Conservation (phyloP, 2,329 filamentous ascomycete species). For the Cryphonectria radicalis region DNA sequence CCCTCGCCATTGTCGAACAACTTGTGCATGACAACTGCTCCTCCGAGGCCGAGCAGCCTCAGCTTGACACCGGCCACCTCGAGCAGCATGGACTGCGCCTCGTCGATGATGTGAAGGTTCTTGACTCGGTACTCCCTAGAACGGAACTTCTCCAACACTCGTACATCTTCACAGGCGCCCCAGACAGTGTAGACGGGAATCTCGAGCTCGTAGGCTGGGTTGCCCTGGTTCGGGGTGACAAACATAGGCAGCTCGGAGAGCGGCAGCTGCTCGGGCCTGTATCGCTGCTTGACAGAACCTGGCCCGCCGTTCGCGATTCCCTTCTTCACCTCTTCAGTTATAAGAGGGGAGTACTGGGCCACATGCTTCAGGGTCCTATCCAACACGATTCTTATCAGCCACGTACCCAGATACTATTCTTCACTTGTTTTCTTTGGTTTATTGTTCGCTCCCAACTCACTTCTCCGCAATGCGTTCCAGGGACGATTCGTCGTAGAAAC, state of each 20-base stretch:
- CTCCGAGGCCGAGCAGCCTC: constrained; percentile 87
- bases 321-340: constrained; percentile 77
- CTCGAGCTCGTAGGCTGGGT: constrained; percentile 86
- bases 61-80: constrained; percentile 97
- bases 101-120: constrained; percentile 98
- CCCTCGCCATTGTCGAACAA: constrained; percentile 98
- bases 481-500: constrained; percentile 96
- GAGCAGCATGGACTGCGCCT: constrained; percentile 92
- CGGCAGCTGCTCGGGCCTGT: constrained; percentile 78
- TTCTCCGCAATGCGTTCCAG: constrained; percentile 98
- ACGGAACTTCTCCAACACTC: constrained; percentile 94
- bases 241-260: constrained; percentile 92
- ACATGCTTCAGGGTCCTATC: constrained; percentile 93
- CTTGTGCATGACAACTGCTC: constrained; percentile 99
- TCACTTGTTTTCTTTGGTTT: not conserved
- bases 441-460: constrained; percentile 56
- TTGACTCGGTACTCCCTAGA: constrained; percentile 97
- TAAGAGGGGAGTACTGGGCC: constrained; percentile 94
- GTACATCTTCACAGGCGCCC: constrained; percentile 98
- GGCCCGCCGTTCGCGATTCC: constrained; percentile 67
- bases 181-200: constrained; percentile 98
- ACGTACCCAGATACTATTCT: constrained; percentile 8
- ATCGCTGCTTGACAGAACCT: constrained; percentile 84
- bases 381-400: constrained; percentile 30
- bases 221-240: constrained; percentile 52